Evolutionary conservation across 176 grass and related monocot species (phyloP), one percentile per base, ranked within the genome.

Genomic region (Paspalum notatum): DNA sequence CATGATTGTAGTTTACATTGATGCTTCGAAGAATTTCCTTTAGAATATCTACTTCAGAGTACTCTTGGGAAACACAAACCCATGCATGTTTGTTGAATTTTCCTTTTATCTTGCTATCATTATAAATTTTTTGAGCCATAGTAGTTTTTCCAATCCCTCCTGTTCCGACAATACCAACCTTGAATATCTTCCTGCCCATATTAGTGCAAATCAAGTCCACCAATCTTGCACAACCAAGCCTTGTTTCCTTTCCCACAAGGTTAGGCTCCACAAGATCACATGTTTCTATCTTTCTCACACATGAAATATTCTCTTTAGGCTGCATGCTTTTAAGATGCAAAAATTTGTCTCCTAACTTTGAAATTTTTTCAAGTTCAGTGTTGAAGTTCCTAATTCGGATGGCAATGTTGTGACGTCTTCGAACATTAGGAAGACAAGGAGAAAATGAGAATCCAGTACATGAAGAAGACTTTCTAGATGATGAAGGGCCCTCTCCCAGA

Each of bases 101-200:
- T 8, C 85, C 62, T 32, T 66, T 59, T 5, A 83, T 8, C 46
- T 25, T 60, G 12, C 20, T 49, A 21, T 86, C 52, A 47, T 86
- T 65, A 39, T 66, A 86, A 43, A 85, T 40, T 62, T 86, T 82
- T 57, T 79, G 88, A 77, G 89, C 76, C 2, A 88, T 66, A 4
- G 69, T 90, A 17, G 87, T 90, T 39, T 91, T 91, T 5, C 87
- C 87, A n/a, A 90, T 47, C 12, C 87, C 87, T 25, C 74, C 82
- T 60, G 5, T 83, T 21, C 88, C 88, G 24, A 50, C 51, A 41
- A 90, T 69, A 32, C 32, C 32, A 32, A 32, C 32, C 3, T 32
- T 32, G 32, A 32, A 32, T 32, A 3, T 3, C 32, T 32, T 32
- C 32, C 32, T 32, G 32, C 32, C 32, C 32, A 32, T 32, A 32